Base-by-base conservation (phyloP, 495 filamentous ascomycete species). In the Penicillium riverlandense region DNA sequence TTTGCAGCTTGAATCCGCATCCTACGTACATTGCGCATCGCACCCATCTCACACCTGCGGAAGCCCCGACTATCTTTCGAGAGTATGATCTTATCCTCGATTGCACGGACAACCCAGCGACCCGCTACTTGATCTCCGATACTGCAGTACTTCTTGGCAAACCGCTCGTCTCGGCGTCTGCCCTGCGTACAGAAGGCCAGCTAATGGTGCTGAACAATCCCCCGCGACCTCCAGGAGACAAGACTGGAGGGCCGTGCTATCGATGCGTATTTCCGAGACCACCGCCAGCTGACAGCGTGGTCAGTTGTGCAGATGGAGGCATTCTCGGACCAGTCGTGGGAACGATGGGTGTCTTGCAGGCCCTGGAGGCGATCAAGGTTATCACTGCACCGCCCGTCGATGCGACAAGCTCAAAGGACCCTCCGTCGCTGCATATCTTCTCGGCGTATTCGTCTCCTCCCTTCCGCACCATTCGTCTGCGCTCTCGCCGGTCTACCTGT, bases 261-360 rank as follows among this genome's bases (percentile, higher is more conserved):
- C 76, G 92, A 29, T 98, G 92, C 60, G 79, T 96, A 29, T 98
- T 95, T 57, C 86, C 87, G 0, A 83, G 80, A 38, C 90, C 91
- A 1, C 90, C 92, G 1, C 88, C 90, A 6, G 74, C 86, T 0
- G 82, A 82, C 33, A 85, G 76, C 36, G 79, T 95, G 2, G 69
- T 85, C 4, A 84, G 79, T 43, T 98, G 92, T 59, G 87, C 90
- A 11, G 92, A 98, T 55, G 89, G 88, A 1, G 92, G 92, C 2
- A 88, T 98, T 34, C 48, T 98, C 7, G 92, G 92, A 0, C 87
- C 92, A 0, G 91, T 96, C 0, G 92, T 98, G 0, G 92, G 92
- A 1, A 77, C 85, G 8, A 96, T 98, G 90, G 92, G 92, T 5
- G 83, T 95, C 2, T 64, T 95, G 34, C 90, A 96, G 65, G 92